Evolutionary conservation across 129 eudicot species (phyloP), one percentile per base, ranked within the genome.

Genomic region (Flaveria linearis): DNA sequence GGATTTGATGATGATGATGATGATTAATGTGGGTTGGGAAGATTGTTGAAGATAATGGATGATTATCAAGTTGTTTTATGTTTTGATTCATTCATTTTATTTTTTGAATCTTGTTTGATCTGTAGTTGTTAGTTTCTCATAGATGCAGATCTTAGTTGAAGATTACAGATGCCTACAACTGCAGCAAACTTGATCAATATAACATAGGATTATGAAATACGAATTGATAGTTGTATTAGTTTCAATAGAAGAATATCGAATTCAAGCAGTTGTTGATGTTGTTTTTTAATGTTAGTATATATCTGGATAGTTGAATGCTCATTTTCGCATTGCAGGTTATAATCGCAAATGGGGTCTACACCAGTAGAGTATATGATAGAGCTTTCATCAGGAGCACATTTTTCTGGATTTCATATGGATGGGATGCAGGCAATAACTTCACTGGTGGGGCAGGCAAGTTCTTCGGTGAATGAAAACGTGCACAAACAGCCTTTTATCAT

Each of bases 401-500:
- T 87, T 86, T 94, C 97, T 69, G 98, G 98, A 69, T 94, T 94
- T 86, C 97, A 91, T 76, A 68, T 88, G 79, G 77, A 90, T 80
- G 96, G 84, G 28, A 71, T 77, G 71, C 80, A 85, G 72, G 60
- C 79, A 76, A 70, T 81, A 79, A 80, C 72, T 79, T 80, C 85
- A 72, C 77, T 49, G 49, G 88, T 53, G 89, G 90, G 82, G 71
- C 90, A 84, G 75, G 86, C 83, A 51, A 82, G 88, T 60, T 76
- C 87, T 41, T 86, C 96, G 39, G 78, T 84, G 28, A 42, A 87
- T 68, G 96, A 87, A 76, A 85, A 77, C 83, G 82, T 82, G 53
- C 85, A 82, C 67, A 90, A 84, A 86, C 95, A 93, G 65, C 98
- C 98, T 67, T 93, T 93, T 87, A 84, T 93, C 74, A 93, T 91